A percentile compares a stretch with the other conserved stretches of the same genome.
Conservation (phyloP, 1,139 yeast species). For the Candida sanyaensis region DNA sequence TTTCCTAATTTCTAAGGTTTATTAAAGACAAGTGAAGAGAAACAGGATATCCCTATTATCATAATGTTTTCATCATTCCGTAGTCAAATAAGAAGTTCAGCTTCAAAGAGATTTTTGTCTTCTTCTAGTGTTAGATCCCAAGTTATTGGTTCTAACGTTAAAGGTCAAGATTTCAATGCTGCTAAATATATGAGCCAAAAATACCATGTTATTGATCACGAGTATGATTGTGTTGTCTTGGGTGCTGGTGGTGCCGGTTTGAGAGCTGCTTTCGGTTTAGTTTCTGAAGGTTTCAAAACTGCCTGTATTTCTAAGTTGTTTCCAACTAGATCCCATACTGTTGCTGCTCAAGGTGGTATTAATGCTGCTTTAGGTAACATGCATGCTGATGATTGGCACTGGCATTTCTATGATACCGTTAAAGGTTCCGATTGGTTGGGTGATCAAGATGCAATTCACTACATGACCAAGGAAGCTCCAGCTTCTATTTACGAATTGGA, state of each 20-base stretch:
- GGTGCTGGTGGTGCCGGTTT: constrained; percentile 99
- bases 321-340: constrained; percentile 98
- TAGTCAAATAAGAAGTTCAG: constrained; percentile 10
- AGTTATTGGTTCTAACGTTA: constrained; percentile 46
- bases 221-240: constrained; percentile 95
- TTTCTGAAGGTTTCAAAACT: constrained; percentile 95
- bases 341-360: constrained; percentile 99
- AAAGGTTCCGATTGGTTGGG: constrained; percentile 99
- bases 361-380: constrained; percentile 97
- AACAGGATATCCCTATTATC: neutral
- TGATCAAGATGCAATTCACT: constrained; percentile 98
- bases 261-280: constrained; percentile 97
- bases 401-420: constrained; percentile 99
- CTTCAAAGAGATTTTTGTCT: constrained; percentile 26
- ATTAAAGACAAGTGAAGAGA: neutral
- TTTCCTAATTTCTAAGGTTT: neutral
- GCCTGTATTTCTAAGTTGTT: constrained; percentile 97
- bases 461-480: constrained; percentile 99
- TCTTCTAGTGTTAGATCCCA: constrained; percentile 31
- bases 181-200: constrained; percentile 64
- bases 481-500: constrained; percentile 94
- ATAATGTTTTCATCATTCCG: constrained; percentile 16
- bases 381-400: constrained; percentile 98
- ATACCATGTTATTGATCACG: constrained; percentile 93
- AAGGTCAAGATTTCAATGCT: constrained; percentile 53